A percentile compares a stretch with the other conserved stretches of the same genome.
Conservation (phyloP, 345 rosid species). For the Jatropha curcas region DNA sequence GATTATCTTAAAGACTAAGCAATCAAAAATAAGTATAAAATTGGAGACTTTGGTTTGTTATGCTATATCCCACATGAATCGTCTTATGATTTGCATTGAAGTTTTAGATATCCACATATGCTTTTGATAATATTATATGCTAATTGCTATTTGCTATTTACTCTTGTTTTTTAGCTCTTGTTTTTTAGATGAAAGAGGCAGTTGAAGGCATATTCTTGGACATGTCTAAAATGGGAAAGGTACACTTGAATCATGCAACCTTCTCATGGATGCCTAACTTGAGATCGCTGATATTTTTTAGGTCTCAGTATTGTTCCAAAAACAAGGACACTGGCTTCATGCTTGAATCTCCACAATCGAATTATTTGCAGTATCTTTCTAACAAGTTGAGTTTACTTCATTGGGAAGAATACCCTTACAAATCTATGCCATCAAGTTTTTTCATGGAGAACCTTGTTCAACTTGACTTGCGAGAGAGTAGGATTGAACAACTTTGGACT, state of each 20-base stretch:
- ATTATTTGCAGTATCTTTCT: background rate
- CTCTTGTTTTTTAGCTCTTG: too few species aligned
- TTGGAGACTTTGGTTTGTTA: too few species aligned
- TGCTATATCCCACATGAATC: too few species aligned
- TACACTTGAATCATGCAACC: background rate
- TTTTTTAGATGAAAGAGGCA: background rate
- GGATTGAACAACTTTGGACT: background rate
- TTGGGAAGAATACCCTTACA: background rate
- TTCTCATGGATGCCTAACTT: background rate
- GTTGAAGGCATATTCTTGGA: background rate
- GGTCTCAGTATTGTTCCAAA: too few species aligned
- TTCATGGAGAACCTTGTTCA: background rate
- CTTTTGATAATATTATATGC: background rate
- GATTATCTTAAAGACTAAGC: too few species aligned
- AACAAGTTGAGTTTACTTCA: background rate
- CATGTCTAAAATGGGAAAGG: background rate
- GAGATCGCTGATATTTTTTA: background rate
- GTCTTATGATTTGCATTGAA: too few species aligned
- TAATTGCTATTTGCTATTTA: background rate
- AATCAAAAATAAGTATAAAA: too few species aligned
- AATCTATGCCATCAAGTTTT: background rate
- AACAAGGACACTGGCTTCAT: too few species aligned
- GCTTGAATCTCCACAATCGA: background rate
- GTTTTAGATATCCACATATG: too few species aligned
- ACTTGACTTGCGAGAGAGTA: background rate